Conservation (phyloP, 768 basidiomycete genomes). For the Xanthoconium stramineum region DNA sequence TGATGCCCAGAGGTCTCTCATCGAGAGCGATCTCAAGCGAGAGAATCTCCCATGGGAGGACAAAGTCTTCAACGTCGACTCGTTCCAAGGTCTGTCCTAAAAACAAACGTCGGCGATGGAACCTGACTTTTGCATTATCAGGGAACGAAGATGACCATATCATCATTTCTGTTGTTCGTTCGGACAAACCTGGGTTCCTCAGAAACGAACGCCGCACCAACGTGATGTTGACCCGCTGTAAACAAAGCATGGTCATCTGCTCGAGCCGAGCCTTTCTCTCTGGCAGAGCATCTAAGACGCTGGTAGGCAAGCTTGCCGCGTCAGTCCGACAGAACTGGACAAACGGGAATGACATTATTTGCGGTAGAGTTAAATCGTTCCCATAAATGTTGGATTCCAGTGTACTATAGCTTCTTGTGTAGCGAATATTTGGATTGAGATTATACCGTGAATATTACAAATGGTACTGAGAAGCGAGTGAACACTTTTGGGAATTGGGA, state of each 20-base stretch:
- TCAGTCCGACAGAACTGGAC: slow-evolving; percentile 15
- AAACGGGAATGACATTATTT: slow-evolving; percentile 7
- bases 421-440: background rate
- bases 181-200: slow-evolving; percentile 61
- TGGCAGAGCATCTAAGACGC: slow-evolving; percentile 15
- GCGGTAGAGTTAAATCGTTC: background rate
- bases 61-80: slow-evolving; percentile 74
- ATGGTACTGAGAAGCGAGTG: too few relatives aligned
- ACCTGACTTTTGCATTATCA: slow-evolving; percentile 27
- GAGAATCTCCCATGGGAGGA: slow-evolving; percentile 52
- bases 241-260: slow-evolving; percentile 69
- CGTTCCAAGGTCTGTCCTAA: slow-evolving; percentile 65
- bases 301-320: slow-evolving; percentile 25
- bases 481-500: background rate
- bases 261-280: slow-evolving; percentile 39
- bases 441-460: background rate
- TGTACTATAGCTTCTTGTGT: background rate
- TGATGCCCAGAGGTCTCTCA: slow-evolving; percentile 58
- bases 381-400: background rate
- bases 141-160: slow-evolving; percentile 81
- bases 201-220: slow-evolving; percentile 63
- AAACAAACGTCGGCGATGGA: background rate
- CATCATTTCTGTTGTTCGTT: slow-evolving; percentile 66
- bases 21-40: slow-evolving; percentile 54
- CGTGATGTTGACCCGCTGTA: slow-evolving; percentile 83